Evolutionary conservation across 2,329 filamentous ascomycete species (phyloP).

Genomic region (Fonsecaea multimorphosa): DNA sequence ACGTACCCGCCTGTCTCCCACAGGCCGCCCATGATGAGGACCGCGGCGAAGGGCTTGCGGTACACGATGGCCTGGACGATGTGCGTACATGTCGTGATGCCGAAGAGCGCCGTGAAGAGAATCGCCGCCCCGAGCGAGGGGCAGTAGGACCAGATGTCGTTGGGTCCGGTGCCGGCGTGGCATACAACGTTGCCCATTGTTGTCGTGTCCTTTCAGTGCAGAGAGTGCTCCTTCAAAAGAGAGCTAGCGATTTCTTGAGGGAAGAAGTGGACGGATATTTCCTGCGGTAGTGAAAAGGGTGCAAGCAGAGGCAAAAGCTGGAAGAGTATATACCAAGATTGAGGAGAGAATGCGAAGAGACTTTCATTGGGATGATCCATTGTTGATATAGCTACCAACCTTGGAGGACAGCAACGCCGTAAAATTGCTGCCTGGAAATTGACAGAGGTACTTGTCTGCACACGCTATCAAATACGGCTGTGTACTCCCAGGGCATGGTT

Average conservation of each 20-base stretch:
- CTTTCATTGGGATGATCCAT: not conserved
- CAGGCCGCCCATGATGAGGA: slow-evolving; percentile 52
- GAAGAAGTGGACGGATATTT: not conserved
- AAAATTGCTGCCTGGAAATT: slow-evolving; percentile 16
- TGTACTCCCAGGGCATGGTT: not conserved
- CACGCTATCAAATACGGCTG: not conserved
- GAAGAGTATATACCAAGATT: not conserved
- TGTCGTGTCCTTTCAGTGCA: not conserved
- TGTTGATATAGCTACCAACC: slow-evolving; percentile 5
- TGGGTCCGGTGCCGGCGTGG: slow-evolving; percentile 25
- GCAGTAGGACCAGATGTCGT: slow-evolving; percentile 44
- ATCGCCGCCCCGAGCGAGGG: slow-evolving; percentile 48
- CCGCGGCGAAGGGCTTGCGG: slow-evolving; percentile 51
- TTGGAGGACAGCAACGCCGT: not conserved
- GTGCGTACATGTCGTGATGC: slow-evolving; percentile 43
- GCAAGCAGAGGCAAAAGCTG: not conserved
- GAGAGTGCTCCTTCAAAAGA: not conserved
- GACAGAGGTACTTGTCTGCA: not conserved
- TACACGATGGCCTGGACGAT: slow-evolving; percentile 47
- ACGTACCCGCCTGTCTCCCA: slow-evolving; percentile 54
- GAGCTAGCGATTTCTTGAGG: not conserved
- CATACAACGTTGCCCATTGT: slow-evolving; percentile 23
- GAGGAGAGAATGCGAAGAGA: not conserved
- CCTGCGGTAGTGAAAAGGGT: not conserved
- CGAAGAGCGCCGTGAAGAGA: slow-evolving; percentile 47